A percentile compares a stretch with the other conserved stretches of the same genome.
phyloP scores from a whole-genome alignment of 345 rosid species.

The Pseudoturritis turrita region DNA sequence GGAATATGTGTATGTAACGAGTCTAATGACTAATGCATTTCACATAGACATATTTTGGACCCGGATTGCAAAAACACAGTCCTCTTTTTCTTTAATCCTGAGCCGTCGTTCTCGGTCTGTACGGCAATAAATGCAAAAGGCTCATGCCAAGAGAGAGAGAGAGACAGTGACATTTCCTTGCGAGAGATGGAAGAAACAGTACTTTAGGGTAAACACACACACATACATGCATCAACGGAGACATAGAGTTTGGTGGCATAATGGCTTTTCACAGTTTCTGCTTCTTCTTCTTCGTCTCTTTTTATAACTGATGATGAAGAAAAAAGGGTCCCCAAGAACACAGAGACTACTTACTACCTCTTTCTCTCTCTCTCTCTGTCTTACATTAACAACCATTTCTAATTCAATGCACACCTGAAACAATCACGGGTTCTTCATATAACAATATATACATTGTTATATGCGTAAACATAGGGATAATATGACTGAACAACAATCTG shows the following conservation, averaged over 20 bases:
- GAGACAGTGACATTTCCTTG: conserved; percentile 20
- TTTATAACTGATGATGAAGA: background rate
- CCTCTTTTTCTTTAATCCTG: conserved; percentile 11
- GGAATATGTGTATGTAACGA: background rate
- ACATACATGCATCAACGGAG: background rate
- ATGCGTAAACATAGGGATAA: conserved; percentile 3
- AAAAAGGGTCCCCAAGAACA: conserved; percentile 8
- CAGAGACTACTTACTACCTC: background rate
- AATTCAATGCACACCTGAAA: background rate
- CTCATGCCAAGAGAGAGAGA: conserved; percentile 17
- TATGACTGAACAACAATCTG: conserved; percentile 11
- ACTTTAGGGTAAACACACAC: conserved; percentile 1
- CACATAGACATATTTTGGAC: conserved; percentile 10
- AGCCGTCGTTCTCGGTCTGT: conserved; percentile 25
- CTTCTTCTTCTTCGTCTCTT: background rate
- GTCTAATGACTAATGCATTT: background rate
- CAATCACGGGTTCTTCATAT: conserved; percentile 9
- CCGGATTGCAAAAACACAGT: background rate
- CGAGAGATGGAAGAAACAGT: conserved; percentile 3
- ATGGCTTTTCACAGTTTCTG: conserved; percentile 2
- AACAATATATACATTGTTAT: background rate
- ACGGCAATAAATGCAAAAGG: conserved; percentile 25
- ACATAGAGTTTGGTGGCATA: conserved; percentile 13
- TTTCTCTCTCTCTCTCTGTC: conserved; percentile 8
- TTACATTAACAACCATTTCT: background rate